Conservation (phyloP, 768 basidiomycete genomes). For the Rossbeevera mucosa region DNA sequence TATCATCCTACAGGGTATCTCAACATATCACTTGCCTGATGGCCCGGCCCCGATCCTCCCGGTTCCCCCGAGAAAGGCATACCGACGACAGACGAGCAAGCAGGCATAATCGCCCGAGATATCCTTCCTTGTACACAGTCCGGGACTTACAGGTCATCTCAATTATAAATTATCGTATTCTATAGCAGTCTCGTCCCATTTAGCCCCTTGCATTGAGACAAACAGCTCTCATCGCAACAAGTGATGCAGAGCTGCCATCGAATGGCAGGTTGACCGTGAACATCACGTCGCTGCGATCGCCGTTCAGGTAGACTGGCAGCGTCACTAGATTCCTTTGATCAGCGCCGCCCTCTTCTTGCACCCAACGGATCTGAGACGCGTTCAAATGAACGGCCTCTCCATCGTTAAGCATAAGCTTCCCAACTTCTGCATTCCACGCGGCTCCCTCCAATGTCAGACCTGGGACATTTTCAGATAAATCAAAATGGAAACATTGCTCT, state of each 20-base stretch:
- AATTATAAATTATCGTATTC: slow-evolving; percentile 8
- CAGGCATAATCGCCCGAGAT: too few relatives aligned
- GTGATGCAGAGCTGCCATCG: slow-evolving; percentile 55
- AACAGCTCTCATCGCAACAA: slow-evolving; percentile 84
- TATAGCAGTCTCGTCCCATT: slow-evolving; percentile 1
- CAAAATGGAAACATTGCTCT: not conserved
- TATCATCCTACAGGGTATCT: slow-evolving; percentile 27
- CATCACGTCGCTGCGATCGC: slow-evolving; percentile 82
- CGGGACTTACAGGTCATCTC: too few relatives aligned
- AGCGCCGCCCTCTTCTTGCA: slow-evolving; percentile 45
- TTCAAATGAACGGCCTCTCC: slow-evolving; percentile 75
- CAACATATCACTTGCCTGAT: too few relatives aligned
- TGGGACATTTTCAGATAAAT: slow-evolving; percentile 28
- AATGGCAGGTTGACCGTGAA: slow-evolving; percentile 87
- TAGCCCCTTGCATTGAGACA: slow-evolving; percentile 82
- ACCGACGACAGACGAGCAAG: too few relatives aligned
- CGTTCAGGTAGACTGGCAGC: slow-evolving; percentile 90
- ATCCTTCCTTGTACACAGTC: too few relatives aligned
- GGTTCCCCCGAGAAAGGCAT: too few relatives aligned
- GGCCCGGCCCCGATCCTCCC: too few relatives aligned
- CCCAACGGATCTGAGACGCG: slow-evolving; percentile 86
- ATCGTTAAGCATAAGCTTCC: slow-evolving; percentile 74
- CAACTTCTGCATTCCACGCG: slow-evolving; percentile 51
- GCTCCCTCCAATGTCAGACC: slow-evolving; percentile 89
- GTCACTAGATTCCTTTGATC: slow-evolving; percentile 51